These are phyloP conservation scores for Aspergillus cavernicola DNA, from an alignment of 495 filamentous ascomycete genomes.

Conservation along the genomic window DNA sequence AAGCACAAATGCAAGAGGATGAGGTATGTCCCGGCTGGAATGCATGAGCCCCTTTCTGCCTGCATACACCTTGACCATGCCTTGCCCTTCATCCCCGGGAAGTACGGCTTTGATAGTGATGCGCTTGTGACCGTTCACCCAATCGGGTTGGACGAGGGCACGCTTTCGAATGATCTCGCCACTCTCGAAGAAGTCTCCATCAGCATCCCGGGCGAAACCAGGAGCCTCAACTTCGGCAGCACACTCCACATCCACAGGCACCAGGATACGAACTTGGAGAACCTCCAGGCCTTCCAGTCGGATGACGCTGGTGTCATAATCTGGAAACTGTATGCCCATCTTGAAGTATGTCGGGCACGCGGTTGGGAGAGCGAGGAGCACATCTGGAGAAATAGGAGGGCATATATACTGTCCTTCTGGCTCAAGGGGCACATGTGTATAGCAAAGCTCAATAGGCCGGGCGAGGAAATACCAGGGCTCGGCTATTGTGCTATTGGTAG, in stretches of 20 bases:
- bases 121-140: slow-evolving; percentile 80
- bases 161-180: slow-evolving; percentile 82
- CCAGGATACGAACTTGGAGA: slow-evolving; percentile 80
- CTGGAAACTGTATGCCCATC: slow-evolving; percentile 68
- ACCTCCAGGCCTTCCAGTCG: slow-evolving; percentile 89
- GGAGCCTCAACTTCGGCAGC: slow-evolving; percentile 89
- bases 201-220: slow-evolving; percentile 72
- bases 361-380: slow-evolving; percentile 78
- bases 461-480: slow-evolving; percentile 91
- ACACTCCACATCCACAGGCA: slow-evolving; percentile 86
- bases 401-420: slow-evolving; percentile 89
- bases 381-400: slow-evolving; percentile 77
- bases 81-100: slow-evolving; percentile 85
- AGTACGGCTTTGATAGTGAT: slow-evolving; percentile 90
- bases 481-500: slow-evolving; percentile 59
- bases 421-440: slow-evolving; percentile 86
- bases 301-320: slow-evolving; percentile 86
- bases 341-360: slow-evolving; percentile 88
- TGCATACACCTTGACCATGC: slow-evolving; percentile 88
- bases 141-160: slow-evolving; percentile 86
- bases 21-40: slow-evolving; percentile 88
- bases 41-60: slow-evolving; percentile 95
- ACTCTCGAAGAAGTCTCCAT: slow-evolving; percentile 91
- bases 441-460: slow-evolving; percentile 82
- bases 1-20: slow-evolving; percentile 85